Percentiles rank a stretch among this genome's conserved stretches.
Conservation (phyloP, 2,329 filamentous ascomycete genomes). For the Conoideocrella luteorostrata region DNA sequence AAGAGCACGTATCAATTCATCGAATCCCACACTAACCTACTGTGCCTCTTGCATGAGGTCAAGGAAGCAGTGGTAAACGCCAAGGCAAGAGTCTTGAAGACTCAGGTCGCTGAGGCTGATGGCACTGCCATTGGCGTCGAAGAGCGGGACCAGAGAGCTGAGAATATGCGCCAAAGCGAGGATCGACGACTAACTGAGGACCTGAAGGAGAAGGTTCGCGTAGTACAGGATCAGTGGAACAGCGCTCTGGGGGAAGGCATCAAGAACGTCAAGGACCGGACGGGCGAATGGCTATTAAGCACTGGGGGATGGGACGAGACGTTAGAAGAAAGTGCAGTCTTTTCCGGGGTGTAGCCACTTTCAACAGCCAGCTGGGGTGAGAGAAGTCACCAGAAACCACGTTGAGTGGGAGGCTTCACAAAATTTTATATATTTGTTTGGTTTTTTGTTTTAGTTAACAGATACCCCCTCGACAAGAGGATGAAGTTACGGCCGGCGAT, state of each 20-base stretch:
- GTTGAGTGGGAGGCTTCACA: not conserved
- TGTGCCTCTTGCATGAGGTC: slow-evolving; percentile 87
- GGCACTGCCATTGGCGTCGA: slow-evolving; percentile 24
- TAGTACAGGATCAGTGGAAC: slow-evolving; percentile 87
- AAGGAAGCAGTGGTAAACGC: slow-evolving; percentile 70
- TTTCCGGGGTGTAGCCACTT: slow-evolving; percentile 36
- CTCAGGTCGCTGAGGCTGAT: slow-evolving; percentile 45
- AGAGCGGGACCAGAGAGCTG: slow-evolving; percentile 34
- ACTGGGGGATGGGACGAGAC: slow-evolving; percentile 86
- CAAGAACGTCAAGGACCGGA: slow-evolving; percentile 63
- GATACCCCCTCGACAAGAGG: slow-evolving; percentile 5
- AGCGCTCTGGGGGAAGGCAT: slow-evolving; percentile 78
- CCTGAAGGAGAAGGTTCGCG: slow-evolving; percentile 84
- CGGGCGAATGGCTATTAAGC: slow-evolving; percentile 65
- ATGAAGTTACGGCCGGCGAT: slow-evolving; percentile 1
- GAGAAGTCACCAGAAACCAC: not conserved
- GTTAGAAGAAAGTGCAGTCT: slow-evolving; percentile 51
- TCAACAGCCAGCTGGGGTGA: not conserved
- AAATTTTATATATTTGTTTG: too few relatives aligned
- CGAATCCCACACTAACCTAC: slow-evolving; percentile 83
- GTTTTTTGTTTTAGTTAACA: not conserved
- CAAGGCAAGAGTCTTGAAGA: slow-evolving; percentile 60
- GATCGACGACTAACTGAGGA: slow-evolving; percentile 71
- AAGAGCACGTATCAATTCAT: slow-evolving; percentile 97
- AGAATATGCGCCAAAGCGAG: slow-evolving; percentile 58